A percentile compares a stretch with the other conserved stretches of the same genome.
phyloP scores from a whole-genome alignment of 2,329 filamentous ascomycete species.

The Pseudocercospora fuligena region DNA sequence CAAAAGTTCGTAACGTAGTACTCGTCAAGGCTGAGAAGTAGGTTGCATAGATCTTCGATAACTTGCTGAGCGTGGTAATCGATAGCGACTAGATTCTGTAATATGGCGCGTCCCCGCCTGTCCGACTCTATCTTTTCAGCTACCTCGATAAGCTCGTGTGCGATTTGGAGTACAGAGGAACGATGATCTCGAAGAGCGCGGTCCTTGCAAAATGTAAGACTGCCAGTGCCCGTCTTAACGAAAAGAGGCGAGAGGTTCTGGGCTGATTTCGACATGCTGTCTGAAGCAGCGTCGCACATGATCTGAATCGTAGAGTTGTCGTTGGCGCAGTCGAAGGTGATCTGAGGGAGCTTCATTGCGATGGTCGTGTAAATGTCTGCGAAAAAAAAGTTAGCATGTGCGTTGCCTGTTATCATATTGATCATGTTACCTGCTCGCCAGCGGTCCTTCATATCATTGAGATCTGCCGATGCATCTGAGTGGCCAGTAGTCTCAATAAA shows the following conservation, averaged over 20 bases:
- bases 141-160: not conserved
- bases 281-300: not conserved
- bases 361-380: not conserved
- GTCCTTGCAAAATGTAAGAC: not conserved
- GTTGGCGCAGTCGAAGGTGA: not conserved
- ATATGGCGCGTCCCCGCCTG: not conserved
- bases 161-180: not conserved
- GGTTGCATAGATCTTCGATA: not conserved
- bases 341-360: not conserved
- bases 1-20: not conserved
- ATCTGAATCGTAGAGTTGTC: not conserved
- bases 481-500: not conserved
- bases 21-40: not conserved
- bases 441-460: not conserved
- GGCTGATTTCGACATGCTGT: not conserved
- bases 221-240: not conserved
- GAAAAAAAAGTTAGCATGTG: too few relatives aligned
- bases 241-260: not conserved
- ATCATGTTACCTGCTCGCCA: not conserved
- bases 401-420: too few relatives aligned
- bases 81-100: not conserved
- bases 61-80: not conserved
- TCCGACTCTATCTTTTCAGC: not conserved
- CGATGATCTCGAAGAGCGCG: not conserved
- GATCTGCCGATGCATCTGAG: not conserved